Conservation (phyloP, 768 basidiomycete genomes). For the Trichaptum fuscoviolaceum region DNA sequence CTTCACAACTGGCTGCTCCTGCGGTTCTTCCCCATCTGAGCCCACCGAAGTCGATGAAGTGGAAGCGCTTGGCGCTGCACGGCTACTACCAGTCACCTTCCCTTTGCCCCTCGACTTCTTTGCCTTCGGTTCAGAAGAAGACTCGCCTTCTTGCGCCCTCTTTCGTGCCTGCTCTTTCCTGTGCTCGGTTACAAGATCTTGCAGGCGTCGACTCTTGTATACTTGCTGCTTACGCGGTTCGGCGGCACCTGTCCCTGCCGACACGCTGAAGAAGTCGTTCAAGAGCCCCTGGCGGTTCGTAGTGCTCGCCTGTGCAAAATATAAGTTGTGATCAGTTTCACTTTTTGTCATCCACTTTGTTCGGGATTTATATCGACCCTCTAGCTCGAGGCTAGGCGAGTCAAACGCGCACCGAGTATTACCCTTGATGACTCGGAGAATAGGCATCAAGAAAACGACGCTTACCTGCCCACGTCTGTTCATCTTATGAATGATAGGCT, state of each 20-base stretch:
- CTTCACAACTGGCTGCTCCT: neutral
- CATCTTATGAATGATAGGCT: constrained; percentile 89
- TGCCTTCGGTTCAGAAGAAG: neutral
- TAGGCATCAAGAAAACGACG: constrained; percentile 2
- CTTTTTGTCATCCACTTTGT: neutral
- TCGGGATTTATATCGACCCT: neutral
- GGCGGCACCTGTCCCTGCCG: constrained; percentile 58
- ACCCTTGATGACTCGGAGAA: neutral
- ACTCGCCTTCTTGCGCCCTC: neutral
- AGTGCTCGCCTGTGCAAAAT: constrained; percentile 42
- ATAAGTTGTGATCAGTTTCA: neutral
- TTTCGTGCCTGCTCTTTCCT: constrained; percentile 34
- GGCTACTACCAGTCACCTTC: neutral
- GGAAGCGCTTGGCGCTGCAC: neutral
- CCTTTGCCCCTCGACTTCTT: neutral
- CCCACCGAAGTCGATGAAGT: neutral
- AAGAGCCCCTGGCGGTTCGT: constrained; percentile 76
- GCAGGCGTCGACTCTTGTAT: constrained; percentile 81
- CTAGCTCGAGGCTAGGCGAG: neutral
- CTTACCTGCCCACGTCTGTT: constrained; percentile 72
- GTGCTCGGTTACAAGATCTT: constrained; percentile 81
- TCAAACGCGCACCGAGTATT: neutral
- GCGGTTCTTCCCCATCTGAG: neutral
- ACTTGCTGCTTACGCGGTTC: constrained; percentile 78
- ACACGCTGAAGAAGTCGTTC: constrained; percentile 67